Conservation (phyloP, 2,329 filamentous ascomycete species). For the Xylaria sp. region DNA sequence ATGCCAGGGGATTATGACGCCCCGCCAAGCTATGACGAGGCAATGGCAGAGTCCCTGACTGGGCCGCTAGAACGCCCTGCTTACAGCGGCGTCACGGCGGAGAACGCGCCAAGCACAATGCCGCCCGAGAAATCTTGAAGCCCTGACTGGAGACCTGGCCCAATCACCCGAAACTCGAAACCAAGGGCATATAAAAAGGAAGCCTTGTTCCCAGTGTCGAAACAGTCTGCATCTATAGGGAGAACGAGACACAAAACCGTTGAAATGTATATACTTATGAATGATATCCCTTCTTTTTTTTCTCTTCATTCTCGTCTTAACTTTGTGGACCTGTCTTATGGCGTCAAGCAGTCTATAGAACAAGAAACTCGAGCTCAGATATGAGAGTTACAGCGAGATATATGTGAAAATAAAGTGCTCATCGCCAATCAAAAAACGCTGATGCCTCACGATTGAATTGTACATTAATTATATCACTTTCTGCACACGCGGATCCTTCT, state of each 20-base stretch:
- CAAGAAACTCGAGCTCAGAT: conserved; percentile 6
- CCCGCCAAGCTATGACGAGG: conserved; percentile 96
- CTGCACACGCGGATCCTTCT: background rate
- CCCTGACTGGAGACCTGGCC: background rate
- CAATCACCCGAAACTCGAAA: background rate
- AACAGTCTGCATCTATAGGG: background rate
- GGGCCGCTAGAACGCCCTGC: conserved; percentile 74
- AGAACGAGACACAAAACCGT: conserved; percentile 3
- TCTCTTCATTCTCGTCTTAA: conserved; percentile 1
- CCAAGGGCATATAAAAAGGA: background rate
- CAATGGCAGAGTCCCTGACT: conserved; percentile 79
- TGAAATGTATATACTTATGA: conserved; percentile 19
- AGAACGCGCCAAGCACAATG: conserved; percentile 66
- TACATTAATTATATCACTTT: background rate
- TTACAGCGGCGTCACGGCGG: conserved; percentile 73
- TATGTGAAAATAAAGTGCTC: background rate
- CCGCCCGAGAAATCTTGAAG: conserved; percentile 45
- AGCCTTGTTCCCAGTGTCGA: background rate
- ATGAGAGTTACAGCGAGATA: conserved; percentile 1
- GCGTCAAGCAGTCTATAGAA: conserved; percentile 2
- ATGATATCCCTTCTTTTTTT: conserved; percentile 34
- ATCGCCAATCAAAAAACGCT: background rate
- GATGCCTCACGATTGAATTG: background rate
- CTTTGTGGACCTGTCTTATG: background rate
- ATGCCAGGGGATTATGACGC: conserved; percentile 73